A percentile compares a stretch with the other conserved stretches of the same genome.
phyloP scores from a whole-genome alignment of 805 yeast species.

The Jamesozyma hellenica region DNA sequence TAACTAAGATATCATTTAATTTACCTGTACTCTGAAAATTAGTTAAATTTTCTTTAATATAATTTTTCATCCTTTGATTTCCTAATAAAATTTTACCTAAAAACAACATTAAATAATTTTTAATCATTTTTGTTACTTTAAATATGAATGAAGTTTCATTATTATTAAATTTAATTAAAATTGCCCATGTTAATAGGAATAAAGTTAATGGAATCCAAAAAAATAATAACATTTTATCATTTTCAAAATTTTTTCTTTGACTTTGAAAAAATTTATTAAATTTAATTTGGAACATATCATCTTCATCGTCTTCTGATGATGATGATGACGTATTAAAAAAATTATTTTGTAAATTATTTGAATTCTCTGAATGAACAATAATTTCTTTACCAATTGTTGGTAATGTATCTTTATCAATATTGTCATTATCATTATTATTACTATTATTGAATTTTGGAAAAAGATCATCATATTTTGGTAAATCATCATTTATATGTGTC shows the following conservation, averaged over 20 bases:
- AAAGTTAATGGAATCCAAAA: constrained; percentile 83
- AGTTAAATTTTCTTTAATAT: constrained; percentile 29
- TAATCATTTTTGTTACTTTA: constrained; percentile 24
- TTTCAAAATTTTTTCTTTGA: constrained; percentile 39
- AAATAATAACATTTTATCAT: constrained; percentile 76
- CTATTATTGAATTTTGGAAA: constrained; percentile 37
- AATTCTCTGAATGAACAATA: background rate
- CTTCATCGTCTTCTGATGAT: constrained; percentile 24
- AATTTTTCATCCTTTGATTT: constrained; percentile 38
- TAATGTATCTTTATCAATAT: background rate
- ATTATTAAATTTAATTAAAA: constrained; percentile 31
- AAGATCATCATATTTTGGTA: constrained; percentile 68
- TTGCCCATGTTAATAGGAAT: constrained; percentile 40
- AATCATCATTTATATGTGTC: constrained; percentile 34
- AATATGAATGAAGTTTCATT: constrained; percentile 25
- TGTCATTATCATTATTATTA: background rate
- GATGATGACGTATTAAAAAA: background rate
- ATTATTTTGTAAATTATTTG: background rate
- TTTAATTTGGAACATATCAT: constrained; percentile 28
- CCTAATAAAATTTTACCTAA: constrained; percentile 44
- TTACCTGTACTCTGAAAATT: constrained; percentile 21
- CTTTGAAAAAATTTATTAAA: constrained; percentile 34
- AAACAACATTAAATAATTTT: constrained; percentile 34
- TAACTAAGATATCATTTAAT: constrained; percentile 8
- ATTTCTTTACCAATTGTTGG: background rate